phyloP scores from a whole-genome alignment of 2,329 filamentous ascomycete species.

The Fusarium chlamydosporum region DNA sequence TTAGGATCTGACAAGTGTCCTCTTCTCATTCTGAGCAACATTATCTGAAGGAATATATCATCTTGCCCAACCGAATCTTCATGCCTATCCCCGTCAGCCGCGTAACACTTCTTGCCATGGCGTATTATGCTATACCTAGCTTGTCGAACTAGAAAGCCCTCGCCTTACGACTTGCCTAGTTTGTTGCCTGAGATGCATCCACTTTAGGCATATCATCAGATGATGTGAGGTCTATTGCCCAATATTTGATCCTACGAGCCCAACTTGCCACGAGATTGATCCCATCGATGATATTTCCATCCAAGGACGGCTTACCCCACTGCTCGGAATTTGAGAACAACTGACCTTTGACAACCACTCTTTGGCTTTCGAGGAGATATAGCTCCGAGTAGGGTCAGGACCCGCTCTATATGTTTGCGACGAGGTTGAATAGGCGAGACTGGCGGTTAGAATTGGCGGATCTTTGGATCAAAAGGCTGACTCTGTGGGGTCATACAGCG shows the following conservation, averaged over 20 bases:
- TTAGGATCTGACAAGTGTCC: background rate
- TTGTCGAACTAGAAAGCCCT: background rate
- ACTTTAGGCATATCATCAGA: conserved; percentile 4
- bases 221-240: conserved; percentile 6
- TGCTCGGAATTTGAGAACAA: conserved; percentile 14
- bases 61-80: background rate
- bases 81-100: background rate
- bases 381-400: conserved; percentile 10
- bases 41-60: background rate
- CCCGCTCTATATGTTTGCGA: background rate
- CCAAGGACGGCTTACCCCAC: conserved; percentile 5
- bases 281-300: background rate
- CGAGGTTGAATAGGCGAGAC: background rate
- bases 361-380: conserved; percentile 5
- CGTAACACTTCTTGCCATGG: background rate
- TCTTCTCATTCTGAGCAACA: background rate
- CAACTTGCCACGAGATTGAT: conserved; percentile 10
- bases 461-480: background rate
- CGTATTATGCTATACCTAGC: background rate
- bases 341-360: background rate
- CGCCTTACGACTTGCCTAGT: conserved; percentile 10
- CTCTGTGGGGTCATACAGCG: background rate
- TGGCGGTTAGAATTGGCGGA: background rate
- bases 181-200: conserved; percentile 15
- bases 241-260: conserved; percentile 8